phyloP scores from a whole-genome alignment of 2,329 filamentous ascomycete species.

The Scedosporium minutisporum region DNA sequence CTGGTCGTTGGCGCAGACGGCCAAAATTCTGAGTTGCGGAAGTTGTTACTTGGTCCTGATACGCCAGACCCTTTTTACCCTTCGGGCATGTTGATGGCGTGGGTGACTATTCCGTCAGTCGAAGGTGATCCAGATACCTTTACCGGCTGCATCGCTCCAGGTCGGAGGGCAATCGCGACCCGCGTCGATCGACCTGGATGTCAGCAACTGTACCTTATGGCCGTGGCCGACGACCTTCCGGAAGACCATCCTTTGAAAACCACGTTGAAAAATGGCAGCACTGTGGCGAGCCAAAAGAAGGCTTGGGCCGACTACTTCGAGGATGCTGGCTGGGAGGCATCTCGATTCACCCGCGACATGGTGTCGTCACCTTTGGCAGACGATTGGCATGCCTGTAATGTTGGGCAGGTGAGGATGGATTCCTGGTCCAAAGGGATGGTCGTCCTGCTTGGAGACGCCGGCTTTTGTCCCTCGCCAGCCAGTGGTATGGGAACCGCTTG shows the following conservation, averaged over 20 bases:
- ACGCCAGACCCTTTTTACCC: slow-evolving; percentile 16
- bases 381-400: slow-evolving; percentile 33
- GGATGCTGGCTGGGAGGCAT: slow-evolving; percentile 35
- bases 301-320: slow-evolving; percentile 28
- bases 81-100: neutral
- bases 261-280: slow-evolving; percentile 5
- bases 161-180: slow-evolving; percentile 25
- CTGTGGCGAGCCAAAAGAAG: slow-evolving; percentile 24
- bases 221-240: slow-evolving; percentile 20
- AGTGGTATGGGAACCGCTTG: slow-evolving; percentile 35
- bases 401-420: slow-evolving; percentile 27
- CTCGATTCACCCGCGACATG: slow-evolving; percentile 26
- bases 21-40: slow-evolving; percentile 14
- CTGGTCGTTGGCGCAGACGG: slow-evolving; percentile 48
- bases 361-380: slow-evolving; percentile 14
- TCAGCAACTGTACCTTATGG: slow-evolving; percentile 12
- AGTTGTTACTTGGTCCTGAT: slow-evolving; percentile 17
- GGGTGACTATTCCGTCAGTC: neutral
- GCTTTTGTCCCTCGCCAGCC: slow-evolving; percentile 30
- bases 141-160: slow-evolving; percentile 19
- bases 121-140: neutral
- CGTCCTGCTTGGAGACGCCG: slow-evolving; percentile 38
- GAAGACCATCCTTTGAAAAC: slow-evolving; percentile 14
- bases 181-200: slow-evolving; percentile 9
- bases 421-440: slow-evolving; percentile 26